These are phyloP conservation scores for Lentinula boryana DNA, from an alignment of 768 basidiomycete genomes.

Conservation along the genomic window DNA sequence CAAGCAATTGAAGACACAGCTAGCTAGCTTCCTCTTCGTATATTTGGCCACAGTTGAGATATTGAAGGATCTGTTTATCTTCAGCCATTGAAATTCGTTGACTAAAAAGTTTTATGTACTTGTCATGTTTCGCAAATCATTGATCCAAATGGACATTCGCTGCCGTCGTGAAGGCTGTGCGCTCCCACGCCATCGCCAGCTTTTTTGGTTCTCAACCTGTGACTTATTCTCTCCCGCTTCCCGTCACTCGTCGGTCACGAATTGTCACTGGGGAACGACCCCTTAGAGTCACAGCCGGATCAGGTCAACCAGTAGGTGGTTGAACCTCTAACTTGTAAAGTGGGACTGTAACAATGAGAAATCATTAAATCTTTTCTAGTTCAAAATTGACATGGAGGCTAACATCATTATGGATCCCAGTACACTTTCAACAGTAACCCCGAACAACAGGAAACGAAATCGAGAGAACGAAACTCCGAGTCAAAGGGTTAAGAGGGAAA, in stretches of 20 bases:
- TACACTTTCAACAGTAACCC: neutral
- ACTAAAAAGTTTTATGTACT: too few relatives aligned
- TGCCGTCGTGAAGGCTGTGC: too few relatives aligned
- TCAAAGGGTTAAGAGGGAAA: constrained; percentile 75
- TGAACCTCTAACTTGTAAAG: neutral
- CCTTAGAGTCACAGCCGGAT: constrained; percentile 1
- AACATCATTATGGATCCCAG: neutral
- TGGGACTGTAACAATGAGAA: neutral
- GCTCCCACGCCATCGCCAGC: too few relatives aligned
- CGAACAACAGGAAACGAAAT: constrained; percentile 39
- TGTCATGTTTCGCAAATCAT: too few relatives aligned
- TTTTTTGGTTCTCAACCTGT: neutral
- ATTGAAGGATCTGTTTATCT: too few relatives aligned
- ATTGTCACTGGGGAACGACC: constrained; percentile 1
- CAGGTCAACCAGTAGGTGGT: neutral
- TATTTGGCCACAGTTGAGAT: too few relatives aligned
- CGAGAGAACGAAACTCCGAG: constrained; percentile 71
- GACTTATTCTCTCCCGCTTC: neutral
- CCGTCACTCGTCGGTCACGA: constrained; percentile 3
- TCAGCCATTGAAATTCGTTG: too few relatives aligned
- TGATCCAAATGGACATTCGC: too few relatives aligned
- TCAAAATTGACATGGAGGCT: neutral
- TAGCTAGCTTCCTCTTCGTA: too few relatives aligned
- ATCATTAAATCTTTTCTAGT: neutral
- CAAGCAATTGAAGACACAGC: too few relatives aligned